Percentiles rank a stretch among this genome's conserved stretches.
Conservation (phyloP, 2,329 filamentous ascomycete species). For the Endoconidiophora laricicola region DNA sequence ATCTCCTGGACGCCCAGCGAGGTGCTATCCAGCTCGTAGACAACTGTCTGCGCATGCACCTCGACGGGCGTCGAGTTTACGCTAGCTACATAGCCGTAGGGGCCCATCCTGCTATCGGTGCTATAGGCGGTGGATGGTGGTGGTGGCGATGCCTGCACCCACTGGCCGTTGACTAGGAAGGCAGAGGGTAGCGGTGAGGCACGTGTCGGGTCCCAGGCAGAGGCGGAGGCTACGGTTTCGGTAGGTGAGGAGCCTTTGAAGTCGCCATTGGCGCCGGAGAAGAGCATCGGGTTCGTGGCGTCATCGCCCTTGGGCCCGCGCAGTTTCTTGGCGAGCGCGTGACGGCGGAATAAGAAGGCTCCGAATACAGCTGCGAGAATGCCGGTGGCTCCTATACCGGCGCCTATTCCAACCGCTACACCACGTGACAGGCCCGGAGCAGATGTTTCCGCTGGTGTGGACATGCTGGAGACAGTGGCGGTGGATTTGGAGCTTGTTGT, state of each 20-base stretch:
- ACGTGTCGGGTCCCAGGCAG: constrained; percentile 5
- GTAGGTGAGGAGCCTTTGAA: constrained; percentile 3
- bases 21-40: constrained; percentile 11
- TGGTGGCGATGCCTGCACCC: constrained; percentile 4
- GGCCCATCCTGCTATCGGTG: not conserved
- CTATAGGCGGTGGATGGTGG: not conserved
- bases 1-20: constrained; percentile 7
- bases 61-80: constrained; percentile 4
- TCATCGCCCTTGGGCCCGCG: not conserved
- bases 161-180: constrained; percentile 7
- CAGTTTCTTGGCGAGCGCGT: constrained; percentile 14
- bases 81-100: constrained; percentile 1
- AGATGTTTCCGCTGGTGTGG: not conserved
- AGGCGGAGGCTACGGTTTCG: not conserved
- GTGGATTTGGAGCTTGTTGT: constrained; percentile 4
- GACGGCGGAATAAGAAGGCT: constrained; percentile 19
- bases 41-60: constrained; percentile 5
- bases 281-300: constrained; percentile 3
- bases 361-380: constrained; percentile 16
- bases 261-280: not conserved
- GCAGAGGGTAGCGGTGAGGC: constrained; percentile 5
- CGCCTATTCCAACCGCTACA: constrained; percentile 25
- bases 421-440: constrained; percentile 14
- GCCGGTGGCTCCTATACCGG: constrained; percentile 21
- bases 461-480: not conserved